Conservation (phyloP, 108 stramenopile genomes). For the Skeletonema potamos region DNA sequence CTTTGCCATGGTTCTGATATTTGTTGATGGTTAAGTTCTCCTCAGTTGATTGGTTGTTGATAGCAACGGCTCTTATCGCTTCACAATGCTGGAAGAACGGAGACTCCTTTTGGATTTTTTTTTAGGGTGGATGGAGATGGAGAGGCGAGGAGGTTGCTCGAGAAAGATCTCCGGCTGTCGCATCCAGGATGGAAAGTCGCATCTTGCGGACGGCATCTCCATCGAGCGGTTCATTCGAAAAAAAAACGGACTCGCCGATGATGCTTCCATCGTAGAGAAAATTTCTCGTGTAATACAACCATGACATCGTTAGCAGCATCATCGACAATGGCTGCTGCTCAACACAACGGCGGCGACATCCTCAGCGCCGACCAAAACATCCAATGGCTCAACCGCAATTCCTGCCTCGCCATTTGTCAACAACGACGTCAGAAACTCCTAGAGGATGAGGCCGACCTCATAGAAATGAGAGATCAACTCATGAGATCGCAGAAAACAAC, state of each 20-base stretch:
- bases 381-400: slow-evolving; percentile 25
- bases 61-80: too few species aligned
- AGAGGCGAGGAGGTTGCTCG: too few species aligned
- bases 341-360: background rate
- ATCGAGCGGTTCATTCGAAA: background rate
- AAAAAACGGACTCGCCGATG: background rate
- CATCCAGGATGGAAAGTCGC: too few species aligned
- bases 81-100: too few species aligned
- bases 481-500: slow-evolving; percentile 23
- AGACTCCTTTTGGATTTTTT: too few species aligned
- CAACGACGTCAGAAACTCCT: slow-evolving; percentile 14
- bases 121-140: too few species aligned
- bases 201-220: background rate
- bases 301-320: background rate
- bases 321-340: background rate
- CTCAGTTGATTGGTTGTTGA: background rate
- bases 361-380: background rate
- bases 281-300: background rate
- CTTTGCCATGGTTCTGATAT: background rate
- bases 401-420: slow-evolving; percentile 16
- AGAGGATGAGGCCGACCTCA: slow-evolving; percentile 18
- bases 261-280: too few species aligned
- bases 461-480: slow-evolving; percentile 13
- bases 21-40: too few species aligned
- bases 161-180: background rate